Evolutionary conservation across 139 green algal genomes (phyloP), one percentile per base, ranked within the genome.

Genomic region (Picochlorum sp.): DNA sequence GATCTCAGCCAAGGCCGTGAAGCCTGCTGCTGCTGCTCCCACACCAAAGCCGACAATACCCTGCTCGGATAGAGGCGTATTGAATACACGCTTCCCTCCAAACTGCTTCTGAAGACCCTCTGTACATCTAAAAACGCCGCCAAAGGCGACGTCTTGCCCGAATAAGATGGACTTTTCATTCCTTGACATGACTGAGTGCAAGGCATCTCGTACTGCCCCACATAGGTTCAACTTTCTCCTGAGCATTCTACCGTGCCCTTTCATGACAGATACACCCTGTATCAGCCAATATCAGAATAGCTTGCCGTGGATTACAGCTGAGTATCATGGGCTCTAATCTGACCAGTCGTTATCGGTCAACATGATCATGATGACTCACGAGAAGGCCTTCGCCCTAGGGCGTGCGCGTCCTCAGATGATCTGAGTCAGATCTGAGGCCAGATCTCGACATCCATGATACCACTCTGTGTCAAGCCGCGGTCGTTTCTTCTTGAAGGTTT

Each of bases 21-120:
- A 77, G 15, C 90, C 90, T 71, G 80, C 77, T 4, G 81, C 68
- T 18, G 91, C 89, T 5, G 88, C 71, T 4, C 91, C 91, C 23
- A 97, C 86, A 34, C 72, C 84, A 69, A 97, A 97, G 2, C 91
- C 91, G 4, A 91, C 82, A 51, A 97, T 96, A 47, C 90, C 90
- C 80, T 92, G 71, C 61, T 97, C 91, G 11, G 71, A 82, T 3
- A 97, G 71, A 6, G 91, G 91, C 0, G 91, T 97, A 76, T 97
- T 97, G 84, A 97, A 97, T 0, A 94, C 86, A 10, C 87, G 70
- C 15, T 85, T 66, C 4, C 65, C 60, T 2, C 90, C 90, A 77
- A 87, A 95, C 0, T 74, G 70, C 44, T 92, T 81, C 30, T 70
- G 44, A 30, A 97, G 74, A 7, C 86, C 88, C 4, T 83, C 83